Percentiles rank a stretch among this genome's conserved stretches.
phyloP scores from a whole-genome alignment of 257 asterid genomes.

The Nicotiana knightiana region DNA sequence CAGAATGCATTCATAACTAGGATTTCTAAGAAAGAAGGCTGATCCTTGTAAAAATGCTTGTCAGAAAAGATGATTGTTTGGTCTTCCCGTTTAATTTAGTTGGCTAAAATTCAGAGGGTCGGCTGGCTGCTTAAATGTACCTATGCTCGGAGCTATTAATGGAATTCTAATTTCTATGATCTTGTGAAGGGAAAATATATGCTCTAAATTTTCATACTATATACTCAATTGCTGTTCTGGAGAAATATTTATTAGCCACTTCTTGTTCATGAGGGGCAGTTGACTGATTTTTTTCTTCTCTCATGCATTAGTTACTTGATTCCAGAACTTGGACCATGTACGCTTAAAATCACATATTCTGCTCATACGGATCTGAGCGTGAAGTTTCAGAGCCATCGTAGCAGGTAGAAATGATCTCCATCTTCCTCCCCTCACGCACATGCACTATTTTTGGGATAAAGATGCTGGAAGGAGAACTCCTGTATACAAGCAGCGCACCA shows the following conservation, averaged over 20 bases:
- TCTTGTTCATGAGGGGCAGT: conserved; percentile 13
- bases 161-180: not conserved
- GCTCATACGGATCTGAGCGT: conserved; percentile 96
- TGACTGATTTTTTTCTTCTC: conserved; percentile 15
- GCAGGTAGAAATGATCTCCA: conserved; percentile 34
- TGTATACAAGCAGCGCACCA: not conserved
- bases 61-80: not conserved
- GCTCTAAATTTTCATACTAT: not conserved
- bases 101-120: not conserved
- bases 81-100: not conserved
- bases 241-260: not conserved
- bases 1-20: not conserved
- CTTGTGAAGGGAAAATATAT: not conserved
- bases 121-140: not conserved
- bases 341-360: conserved; percentile 81
- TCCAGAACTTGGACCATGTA: conserved; percentile 85
- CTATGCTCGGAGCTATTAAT: not conserved
- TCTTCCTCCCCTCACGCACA: not conserved
- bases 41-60: not conserved
- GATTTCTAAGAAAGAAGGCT: not conserved
- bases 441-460: not conserved
- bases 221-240: not conserved
- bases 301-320: conserved; percentile 61
- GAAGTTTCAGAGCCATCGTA: conserved; percentile 91
- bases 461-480: not conserved